Conservation (phyloP, 768 basidiomycete genomes). For the Panellus pusillus region DNA sequence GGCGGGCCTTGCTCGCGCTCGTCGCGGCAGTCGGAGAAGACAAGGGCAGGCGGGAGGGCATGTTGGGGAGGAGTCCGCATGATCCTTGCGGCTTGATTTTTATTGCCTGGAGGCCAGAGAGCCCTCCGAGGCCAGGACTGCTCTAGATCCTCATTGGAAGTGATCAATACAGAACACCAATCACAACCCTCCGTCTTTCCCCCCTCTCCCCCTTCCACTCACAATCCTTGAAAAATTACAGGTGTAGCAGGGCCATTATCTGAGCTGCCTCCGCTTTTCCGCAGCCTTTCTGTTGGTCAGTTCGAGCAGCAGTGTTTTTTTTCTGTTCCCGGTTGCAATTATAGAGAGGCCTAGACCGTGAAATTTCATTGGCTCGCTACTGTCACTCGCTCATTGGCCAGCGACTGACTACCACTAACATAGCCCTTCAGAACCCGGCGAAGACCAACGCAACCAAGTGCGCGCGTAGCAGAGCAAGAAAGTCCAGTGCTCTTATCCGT, state of each 20-base stretch:
- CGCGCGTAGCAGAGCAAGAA: no score
- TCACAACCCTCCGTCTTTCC: no score
- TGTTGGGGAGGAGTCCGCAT: background rate
- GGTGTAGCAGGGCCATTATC: background rate
- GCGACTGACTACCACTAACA: no score
- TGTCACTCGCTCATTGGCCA: background rate
- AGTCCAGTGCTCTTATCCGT: no score
- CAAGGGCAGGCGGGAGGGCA: constrained; percentile 4
- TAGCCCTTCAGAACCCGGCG: no score
- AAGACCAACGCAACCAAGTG: no score
- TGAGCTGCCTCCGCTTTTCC: background rate
- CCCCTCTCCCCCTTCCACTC: no score
- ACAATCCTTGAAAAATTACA: no score
- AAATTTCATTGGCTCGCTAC: constrained; percentile 1
- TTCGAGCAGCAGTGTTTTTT: background rate
- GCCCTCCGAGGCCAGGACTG: constrained; percentile 1
- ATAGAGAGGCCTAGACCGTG: constrained; percentile 11
- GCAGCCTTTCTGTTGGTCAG: background rate
- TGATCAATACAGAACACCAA: no score
- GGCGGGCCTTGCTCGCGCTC: background rate
- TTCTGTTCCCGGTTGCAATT: background rate
- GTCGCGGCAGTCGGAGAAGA: background rate
- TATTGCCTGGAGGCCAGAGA: no score
- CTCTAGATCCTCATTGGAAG: constrained; percentile 9
- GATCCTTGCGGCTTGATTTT: constrained; percentile 3